Evolutionary conservation across 495 filamentous ascomycete species (phyloP).

Genomic region (Penicillium goetzii): DNA sequence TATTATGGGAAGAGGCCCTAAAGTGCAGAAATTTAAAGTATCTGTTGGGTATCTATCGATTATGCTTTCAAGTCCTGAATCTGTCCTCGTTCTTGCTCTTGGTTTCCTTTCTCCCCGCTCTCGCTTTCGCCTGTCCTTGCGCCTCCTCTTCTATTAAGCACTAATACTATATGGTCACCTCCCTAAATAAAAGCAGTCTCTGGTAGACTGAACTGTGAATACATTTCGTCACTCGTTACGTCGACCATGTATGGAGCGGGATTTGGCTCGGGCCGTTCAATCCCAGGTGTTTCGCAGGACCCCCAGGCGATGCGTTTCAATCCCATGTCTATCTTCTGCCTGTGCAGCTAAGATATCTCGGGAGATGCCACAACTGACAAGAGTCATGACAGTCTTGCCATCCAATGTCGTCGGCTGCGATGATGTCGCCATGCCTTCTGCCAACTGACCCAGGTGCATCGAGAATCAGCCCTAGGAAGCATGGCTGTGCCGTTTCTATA

Average conservation of each 20-base stretch:
- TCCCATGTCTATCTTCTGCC: neutral
- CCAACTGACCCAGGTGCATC: neutral
- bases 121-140: neutral
- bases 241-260: neutral
- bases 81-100: neutral
- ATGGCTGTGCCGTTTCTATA: neutral
- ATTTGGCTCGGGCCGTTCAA: neutral
- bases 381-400: neutral
- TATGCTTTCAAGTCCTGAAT: neutral
- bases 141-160: neutral
- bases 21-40: neutral
- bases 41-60: neutral
- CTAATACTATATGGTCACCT: neutral
- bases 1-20: neutral
- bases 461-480: neutral
- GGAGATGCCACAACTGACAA: neutral
- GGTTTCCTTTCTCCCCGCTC: neutral
- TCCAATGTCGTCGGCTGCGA: neutral
- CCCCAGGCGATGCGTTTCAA: neutral
- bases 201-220: neutral
- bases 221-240: neutral
- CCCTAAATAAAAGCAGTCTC: neutral
- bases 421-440: neutral
- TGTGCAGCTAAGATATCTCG: neutral
- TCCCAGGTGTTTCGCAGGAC: neutral